These are phyloP conservation scores for Candida tibetensis DNA, from an alignment of 805 yeast genomes.

Conservation along the genomic window DNA sequence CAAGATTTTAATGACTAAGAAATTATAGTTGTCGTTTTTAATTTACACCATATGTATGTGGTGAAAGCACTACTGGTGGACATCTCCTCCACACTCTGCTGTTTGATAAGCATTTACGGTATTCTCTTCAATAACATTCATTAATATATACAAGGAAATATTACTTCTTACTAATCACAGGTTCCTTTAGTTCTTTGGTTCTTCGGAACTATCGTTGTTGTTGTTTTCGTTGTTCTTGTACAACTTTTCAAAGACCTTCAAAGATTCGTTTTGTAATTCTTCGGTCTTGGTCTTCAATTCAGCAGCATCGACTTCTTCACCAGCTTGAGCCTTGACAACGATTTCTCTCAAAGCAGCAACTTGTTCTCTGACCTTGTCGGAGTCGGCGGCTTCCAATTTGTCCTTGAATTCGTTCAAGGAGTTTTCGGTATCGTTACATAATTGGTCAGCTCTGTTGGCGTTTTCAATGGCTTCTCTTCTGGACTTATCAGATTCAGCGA, in stretches of 20 bases:
- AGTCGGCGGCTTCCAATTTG: slow-evolving; percentile 44
- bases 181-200: slow-evolving; percentile 25
- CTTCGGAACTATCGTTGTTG: slow-evolving; percentile 20
- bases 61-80: too few species aligned
- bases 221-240: slow-evolving; percentile 25
- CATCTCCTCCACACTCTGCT: too few species aligned
- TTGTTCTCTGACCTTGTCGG: slow-evolving; percentile 48
- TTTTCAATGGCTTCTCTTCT: slow-evolving; percentile 79
- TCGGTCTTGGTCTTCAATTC: slow-evolving; percentile 71
- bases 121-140: slow-evolving; percentile 5
- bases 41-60: too few species aligned
- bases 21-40: too few species aligned
- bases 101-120: too few species aligned
- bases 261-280: slow-evolving; percentile 69
- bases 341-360: slow-evolving; percentile 62
- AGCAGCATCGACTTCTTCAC: slow-evolving; percentile 59
- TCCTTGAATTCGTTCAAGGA: slow-evolving; percentile 49
- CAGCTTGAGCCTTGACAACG: slow-evolving; percentile 62
- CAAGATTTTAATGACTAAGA: too few species aligned
- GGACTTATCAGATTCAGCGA: slow-evolving; percentile 83
- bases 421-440: slow-evolving; percentile 54
- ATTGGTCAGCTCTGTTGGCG: slow-evolving; percentile 82
- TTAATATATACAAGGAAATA: slow-evolving; percentile 11
- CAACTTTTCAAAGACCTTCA: slow-evolving; percentile 74
- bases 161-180: slow-evolving; percentile 3